Evolutionary conservation across 208 protist species (phyloP).

Genomic region (Porcisia deanei): DNA sequence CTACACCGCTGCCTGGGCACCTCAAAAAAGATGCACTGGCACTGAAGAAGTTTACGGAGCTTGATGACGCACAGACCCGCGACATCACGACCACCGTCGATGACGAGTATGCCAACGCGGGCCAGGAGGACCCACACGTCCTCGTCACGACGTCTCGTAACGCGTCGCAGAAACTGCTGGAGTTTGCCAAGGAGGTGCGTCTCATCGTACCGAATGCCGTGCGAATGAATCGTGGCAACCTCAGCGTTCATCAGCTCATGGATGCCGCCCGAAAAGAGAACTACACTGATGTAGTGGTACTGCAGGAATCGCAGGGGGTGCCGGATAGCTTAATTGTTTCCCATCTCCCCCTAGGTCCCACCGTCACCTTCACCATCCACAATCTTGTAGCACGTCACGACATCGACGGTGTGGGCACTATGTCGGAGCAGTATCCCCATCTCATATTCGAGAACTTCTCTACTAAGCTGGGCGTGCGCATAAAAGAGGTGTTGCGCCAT

Average conservation of each 20-base stretch:
- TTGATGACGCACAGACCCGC: constrained; percentile 86
- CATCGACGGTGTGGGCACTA: constrained; percentile 85
- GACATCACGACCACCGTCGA: constrained; percentile 85
- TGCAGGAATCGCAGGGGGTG: constrained; percentile 98
- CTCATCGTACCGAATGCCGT: constrained; percentile 98
- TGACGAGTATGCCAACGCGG: constrained; percentile 98
- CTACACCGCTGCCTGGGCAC: constrained; percentile 82
- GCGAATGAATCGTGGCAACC: constrained; percentile 97
- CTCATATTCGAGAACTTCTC: constrained; percentile 99
- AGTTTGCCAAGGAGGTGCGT: constrained; percentile 99
- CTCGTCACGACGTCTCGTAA: constrained; percentile 99
- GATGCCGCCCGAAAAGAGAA: constrained; percentile 92
- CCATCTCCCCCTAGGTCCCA: constrained; percentile 99
- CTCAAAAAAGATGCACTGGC: constrained; percentile 81
- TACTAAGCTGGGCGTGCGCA: constrained; percentile 95
- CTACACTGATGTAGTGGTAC: constrained; percentile 98
- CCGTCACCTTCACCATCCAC: constrained; percentile 97
- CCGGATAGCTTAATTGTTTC: constrained; percentile 97
- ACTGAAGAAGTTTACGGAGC: constrained; percentile 89
- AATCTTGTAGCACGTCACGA: constrained; percentile 98
- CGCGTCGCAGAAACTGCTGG: constrained; percentile 94
- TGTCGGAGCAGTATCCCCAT: constrained; percentile 97
- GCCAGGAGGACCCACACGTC: constrained; percentile 96
- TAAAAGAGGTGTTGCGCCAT: constrained; percentile 95
- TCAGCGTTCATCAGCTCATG: constrained; percentile 95